Conservation (phyloP, 2,329 filamentous ascomycete genomes). For the Fusarium piperis region DNA sequence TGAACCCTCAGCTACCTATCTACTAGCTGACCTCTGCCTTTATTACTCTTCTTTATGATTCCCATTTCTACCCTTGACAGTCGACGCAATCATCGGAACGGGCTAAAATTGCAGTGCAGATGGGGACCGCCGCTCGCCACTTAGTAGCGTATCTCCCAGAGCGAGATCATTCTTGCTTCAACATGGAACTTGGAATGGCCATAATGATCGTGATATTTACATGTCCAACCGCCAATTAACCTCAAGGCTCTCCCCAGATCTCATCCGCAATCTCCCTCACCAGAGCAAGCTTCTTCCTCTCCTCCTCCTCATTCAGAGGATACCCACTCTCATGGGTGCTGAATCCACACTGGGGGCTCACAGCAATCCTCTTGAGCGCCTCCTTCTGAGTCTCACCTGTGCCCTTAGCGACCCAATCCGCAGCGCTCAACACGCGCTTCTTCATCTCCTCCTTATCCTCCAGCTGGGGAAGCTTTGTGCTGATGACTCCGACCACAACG, state of each 20-base stretch:
- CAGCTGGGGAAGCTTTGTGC: conserved; percentile 68
- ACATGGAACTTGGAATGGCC: background rate
- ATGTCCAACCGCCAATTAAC: background rate
- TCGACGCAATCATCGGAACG: no score
- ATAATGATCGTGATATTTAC: background rate
- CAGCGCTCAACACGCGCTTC: conserved; percentile 66
- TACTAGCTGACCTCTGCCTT: no score
- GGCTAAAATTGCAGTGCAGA: background rate
- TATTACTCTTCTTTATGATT: no score
- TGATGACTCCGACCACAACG: conserved; percentile 72
- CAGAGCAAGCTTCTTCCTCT: conserved; percentile 77
- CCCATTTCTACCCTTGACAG: no score
- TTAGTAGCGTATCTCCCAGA: background rate
- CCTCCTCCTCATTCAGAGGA: conserved; percentile 72
- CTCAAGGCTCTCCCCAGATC: conserved; percentile 65
- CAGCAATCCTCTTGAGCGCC: conserved; percentile 72
- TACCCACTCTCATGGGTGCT: conserved; percentile 81
- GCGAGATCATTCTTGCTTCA: background rate
- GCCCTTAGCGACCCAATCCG: conserved; percentile 75
- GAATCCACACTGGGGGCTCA: conserved; percentile 79
- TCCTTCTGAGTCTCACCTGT: conserved; percentile 71
- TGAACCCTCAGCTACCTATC: background rate
- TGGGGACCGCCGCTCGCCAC: no score
- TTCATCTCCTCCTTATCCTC: conserved; percentile 73
- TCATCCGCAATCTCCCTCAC: conserved; percentile 78